These are phyloP conservation scores for Simmondsia chinensis DNA, from an alignment of 148 eudicot genomes.

Conservation along the genomic window DNA sequence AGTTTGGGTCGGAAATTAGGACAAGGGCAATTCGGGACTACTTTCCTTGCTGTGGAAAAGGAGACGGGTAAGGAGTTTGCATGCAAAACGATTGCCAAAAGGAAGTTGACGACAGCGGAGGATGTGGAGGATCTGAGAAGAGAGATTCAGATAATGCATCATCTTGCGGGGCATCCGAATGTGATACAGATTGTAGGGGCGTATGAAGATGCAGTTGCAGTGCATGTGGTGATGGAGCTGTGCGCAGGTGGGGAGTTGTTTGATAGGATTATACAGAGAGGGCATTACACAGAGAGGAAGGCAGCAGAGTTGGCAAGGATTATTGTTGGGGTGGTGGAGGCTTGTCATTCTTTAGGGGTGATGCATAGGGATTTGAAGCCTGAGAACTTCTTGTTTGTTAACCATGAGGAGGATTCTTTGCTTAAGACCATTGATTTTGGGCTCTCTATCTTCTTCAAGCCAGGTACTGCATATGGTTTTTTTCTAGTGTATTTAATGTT, in stretches of 20 bases:
- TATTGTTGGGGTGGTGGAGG: constrained; percentile 23
- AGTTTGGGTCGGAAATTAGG: constrained; percentile 19
- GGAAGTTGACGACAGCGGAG: constrained; percentile 19
- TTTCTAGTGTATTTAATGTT: too few relatives aligned
- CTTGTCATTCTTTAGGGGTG: constrained; percentile 26
- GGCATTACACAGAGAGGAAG: constrained; percentile 24
- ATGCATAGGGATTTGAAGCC: constrained; percentile 28
- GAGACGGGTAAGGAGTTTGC: constrained; percentile 13
- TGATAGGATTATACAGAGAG: constrained; percentile 20
- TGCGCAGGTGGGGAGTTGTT: constrained; percentile 23
- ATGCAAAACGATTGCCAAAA: constrained; percentile 23
- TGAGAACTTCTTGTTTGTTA: constrained; percentile 31
- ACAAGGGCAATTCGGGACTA: constrained; percentile 28
- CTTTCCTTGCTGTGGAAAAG: constrained; percentile 17
- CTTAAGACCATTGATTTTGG: constrained; percentile 31
- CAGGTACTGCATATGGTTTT: constrained; percentile 6
- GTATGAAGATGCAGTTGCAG: constrained; percentile 23
- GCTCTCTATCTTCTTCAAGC: constrained; percentile 19
- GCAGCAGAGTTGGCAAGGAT: constrained; percentile 20
- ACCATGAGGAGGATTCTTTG: constrained; percentile 11
- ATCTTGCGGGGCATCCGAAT: constrained; percentile 10
- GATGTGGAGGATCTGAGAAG: constrained; percentile 24
- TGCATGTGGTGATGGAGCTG: constrained; percentile 23
- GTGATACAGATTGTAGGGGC: constrained; percentile 17
- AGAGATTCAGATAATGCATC: constrained; percentile 29